A percentile compares a stretch with the other conserved stretches of the same genome.
Conservation (phyloP, 2,329 filamentous ascomycete species). For the Clonostachys rhizophaga region DNA sequence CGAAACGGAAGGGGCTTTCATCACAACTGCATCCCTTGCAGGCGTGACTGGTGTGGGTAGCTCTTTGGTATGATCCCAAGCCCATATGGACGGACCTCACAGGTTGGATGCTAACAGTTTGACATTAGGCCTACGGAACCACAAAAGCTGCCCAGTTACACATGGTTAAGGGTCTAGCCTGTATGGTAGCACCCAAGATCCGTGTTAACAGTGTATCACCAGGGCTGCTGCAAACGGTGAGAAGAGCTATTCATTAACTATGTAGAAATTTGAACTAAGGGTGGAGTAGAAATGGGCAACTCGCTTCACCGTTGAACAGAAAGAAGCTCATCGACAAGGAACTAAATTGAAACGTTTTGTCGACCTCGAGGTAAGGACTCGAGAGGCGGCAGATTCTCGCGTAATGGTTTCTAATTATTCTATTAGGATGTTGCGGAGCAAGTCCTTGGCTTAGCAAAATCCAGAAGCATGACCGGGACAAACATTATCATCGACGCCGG, state of each 20-base stretch:
- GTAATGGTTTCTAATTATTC: constrained; percentile 54
- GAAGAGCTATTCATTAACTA: constrained; percentile 1
- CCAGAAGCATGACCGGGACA: constrained; percentile 43
- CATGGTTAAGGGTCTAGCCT: constrained; percentile 47
- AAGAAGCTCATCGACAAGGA: background rate
- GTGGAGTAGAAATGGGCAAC: background rate
- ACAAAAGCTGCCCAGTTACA: constrained; percentile 71
- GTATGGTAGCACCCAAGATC: constrained; percentile 47
- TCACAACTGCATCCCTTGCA: constrained; percentile 60
- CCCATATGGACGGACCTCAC: too few species aligned
- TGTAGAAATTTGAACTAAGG: too few species aligned
- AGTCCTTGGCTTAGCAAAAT: constrained; percentile 42
- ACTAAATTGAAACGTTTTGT: constrained; percentile 55
- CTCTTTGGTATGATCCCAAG: constrained; percentile 35
- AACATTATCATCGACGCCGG: constrained; percentile 42
- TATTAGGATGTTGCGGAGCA: constrained; percentile 46
- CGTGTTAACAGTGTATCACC: constrained; percentile 56
- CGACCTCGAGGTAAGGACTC: constrained; percentile 53
- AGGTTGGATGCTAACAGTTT: too few species aligned
- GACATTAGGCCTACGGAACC: constrained; percentile 61
- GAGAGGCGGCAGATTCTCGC: constrained; percentile 47
- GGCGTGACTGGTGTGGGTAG: constrained; percentile 61
- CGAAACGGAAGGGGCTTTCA: constrained; percentile 52
- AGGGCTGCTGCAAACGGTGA: constrained; percentile 43
- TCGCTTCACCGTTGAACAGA: background rate